phyloP scores from a whole-genome alignment of 768 basidiomycete species.

The Tulasnella sp. region DNA sequence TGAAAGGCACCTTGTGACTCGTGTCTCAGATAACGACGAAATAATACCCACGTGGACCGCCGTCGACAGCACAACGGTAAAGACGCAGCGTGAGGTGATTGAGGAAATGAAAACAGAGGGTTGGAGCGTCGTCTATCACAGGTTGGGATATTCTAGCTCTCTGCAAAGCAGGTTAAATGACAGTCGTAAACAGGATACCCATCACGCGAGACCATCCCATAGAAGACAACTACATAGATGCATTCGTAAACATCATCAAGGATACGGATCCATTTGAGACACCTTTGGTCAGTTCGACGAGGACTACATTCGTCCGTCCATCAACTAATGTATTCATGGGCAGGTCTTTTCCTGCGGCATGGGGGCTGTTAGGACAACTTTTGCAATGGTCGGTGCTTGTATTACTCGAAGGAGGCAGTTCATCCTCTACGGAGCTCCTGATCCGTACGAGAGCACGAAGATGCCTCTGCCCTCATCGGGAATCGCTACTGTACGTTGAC shows the following conservation, averaged over 20 bases:
- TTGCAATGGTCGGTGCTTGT: constrained; percentile 91
- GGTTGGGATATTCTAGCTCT: constrained; percentile 33
- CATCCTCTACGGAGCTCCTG: constrained; percentile 47
- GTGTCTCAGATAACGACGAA: constrained; percentile 43
- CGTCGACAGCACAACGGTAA: constrained; percentile 71
- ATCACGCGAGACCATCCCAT: constrained; percentile 87
- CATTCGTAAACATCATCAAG: constrained; percentile 73
- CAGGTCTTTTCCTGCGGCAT: constrained; percentile 94
- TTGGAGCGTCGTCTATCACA: constrained; percentile 90
- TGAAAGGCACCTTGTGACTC: not conserved
- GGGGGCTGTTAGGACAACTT: constrained; percentile 88
- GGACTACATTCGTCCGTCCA: not conserved
- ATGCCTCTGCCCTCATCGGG: constrained; percentile 18
- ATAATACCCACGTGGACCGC: constrained; percentile 90
- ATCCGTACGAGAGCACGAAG: constrained; percentile 50
- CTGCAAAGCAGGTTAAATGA: not conserved
- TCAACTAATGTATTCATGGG: constrained; percentile 25
- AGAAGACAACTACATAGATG: constrained; percentile 94
- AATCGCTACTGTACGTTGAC: constrained; percentile 27
- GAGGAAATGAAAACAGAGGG: constrained; percentile 62
- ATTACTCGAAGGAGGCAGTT: constrained; percentile 71
- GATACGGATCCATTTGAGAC: constrained; percentile 67
- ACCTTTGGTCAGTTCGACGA: not conserved
- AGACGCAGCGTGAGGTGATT: constrained; percentile 81
- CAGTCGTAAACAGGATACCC: constrained; percentile 53